Evolutionary conservation across 345 rosid genomes (phyloP).

Genomic region (Kernera saxatilis): DNA sequence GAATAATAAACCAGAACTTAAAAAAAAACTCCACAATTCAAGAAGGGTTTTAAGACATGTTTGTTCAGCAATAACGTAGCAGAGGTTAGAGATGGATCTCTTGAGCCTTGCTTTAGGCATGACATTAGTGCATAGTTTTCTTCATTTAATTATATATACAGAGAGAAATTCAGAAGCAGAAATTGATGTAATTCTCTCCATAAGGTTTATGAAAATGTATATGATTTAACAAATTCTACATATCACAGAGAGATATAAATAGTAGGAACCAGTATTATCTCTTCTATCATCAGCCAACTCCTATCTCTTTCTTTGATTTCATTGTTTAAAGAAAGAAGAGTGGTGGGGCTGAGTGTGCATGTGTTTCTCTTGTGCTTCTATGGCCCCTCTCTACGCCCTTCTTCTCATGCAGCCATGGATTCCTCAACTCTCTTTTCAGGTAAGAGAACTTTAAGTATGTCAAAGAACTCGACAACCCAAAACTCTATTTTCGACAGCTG

Average conservation of each 20-base stretch:
- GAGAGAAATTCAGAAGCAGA: too few relatives aligned
- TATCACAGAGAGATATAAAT: too few relatives aligned
- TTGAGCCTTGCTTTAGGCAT: background rate
- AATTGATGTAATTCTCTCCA: too few relatives aligned
- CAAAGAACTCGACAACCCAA: conserved; percentile 58
- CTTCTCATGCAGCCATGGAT: conserved; percentile 65
- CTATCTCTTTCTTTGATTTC: conserved; percentile 55
- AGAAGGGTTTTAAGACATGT: conserved; percentile 3
- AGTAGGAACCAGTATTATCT: too few relatives aligned
- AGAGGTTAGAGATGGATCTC: background rate
- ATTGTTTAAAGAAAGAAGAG: conserved; percentile 38
- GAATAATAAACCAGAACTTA: conserved; percentile 3
- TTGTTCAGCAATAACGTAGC: background rate
- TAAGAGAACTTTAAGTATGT: conserved; percentile 68
- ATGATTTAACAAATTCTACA: too few relatives aligned
- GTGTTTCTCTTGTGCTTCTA: conserved; percentile 39
- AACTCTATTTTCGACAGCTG: conserved; percentile 49
- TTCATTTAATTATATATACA: conserved; percentile 3
- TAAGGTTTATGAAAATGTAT: too few relatives aligned
- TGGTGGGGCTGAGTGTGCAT: conserved; percentile 36
- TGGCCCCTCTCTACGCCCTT: conserved; percentile 52
- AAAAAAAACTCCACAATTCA: background rate
- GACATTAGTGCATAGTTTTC: background rate
- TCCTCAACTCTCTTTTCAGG: conserved; percentile 84
- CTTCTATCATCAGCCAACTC: conserved; percentile 71